phyloP scores from a whole-genome alignment of 768 basidiomycete genomes.

The Tulasnella sp. region DNA sequence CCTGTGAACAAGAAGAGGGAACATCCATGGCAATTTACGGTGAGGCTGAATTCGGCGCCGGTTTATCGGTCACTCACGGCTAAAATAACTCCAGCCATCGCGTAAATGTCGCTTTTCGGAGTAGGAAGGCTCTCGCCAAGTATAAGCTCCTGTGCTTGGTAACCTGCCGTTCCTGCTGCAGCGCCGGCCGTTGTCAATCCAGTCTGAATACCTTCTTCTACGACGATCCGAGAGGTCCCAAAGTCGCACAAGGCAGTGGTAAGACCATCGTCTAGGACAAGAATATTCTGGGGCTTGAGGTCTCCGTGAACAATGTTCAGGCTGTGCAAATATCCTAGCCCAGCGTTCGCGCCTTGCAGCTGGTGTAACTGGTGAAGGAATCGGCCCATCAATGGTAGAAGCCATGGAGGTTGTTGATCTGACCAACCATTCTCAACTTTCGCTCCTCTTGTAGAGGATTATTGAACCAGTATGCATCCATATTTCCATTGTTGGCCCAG shows the following conservation, averaged over 20 bases:
- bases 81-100: not conserved
- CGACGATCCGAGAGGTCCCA: not conserved
- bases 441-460: not conserved
- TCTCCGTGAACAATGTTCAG: slow-evolving; percentile 28
- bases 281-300: slow-evolving; percentile 24
- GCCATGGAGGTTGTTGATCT: too few species aligned
- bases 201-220: not conserved
- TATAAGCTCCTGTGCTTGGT: not conserved
- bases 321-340: slow-evolving; percentile 27
- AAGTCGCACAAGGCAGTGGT: slow-evolving; percentile 3
- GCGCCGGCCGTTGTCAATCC: not conserved
- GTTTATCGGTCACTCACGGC: not conserved
- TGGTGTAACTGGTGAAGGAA: not conserved
- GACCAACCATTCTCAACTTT: not conserved
- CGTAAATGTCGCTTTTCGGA: not conserved
- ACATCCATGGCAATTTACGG: too few species aligned
- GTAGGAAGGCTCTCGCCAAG: not conserved
- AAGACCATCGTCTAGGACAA: not conserved
- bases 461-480: not conserved
- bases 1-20: not conserved
- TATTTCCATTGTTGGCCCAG: not conserved
- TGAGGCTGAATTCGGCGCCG: not conserved
- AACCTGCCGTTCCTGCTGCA: not conserved
- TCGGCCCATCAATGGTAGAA: too few species aligned
- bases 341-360: slow-evolving; percentile 23